Evolutionary conservation across 2,329 filamentous ascomycete genomes (phyloP).

Genomic region (Monosporascus ibericus): DNA sequence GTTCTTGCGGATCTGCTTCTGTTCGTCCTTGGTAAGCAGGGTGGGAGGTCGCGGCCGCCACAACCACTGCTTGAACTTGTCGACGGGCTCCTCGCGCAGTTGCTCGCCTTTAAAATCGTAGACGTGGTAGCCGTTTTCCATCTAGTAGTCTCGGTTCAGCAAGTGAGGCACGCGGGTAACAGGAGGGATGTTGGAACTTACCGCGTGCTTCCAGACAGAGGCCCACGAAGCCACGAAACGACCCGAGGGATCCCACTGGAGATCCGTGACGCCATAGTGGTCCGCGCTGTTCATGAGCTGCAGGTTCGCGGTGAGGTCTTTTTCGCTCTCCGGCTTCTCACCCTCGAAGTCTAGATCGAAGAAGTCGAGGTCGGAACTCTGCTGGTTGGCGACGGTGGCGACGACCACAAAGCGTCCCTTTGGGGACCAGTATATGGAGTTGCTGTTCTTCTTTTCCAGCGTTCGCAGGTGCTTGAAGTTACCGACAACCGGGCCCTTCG

Average conservation of each 20-base stretch:
- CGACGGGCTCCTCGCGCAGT: constrained; percentile 83
- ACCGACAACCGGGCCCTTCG: constrained; percentile 71
- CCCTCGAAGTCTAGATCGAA: constrained; percentile 98
- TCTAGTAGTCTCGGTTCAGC: constrained; percentile 45
- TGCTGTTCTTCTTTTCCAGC: constrained; percentile 98
- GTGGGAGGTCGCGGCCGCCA: constrained; percentile 90
- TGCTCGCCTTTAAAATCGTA: constrained; percentile 93
- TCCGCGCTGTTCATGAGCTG: constrained; percentile 91
- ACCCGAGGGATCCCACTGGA: constrained; percentile 96
- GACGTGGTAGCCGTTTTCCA: constrained; percentile 98
- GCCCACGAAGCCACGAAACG: constrained; percentile 92
- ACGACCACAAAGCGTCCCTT: constrained; percentile 92
- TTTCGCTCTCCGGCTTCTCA: constrained; percentile 87
- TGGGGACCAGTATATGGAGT: constrained; percentile 98
- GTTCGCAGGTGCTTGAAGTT: constrained; percentile 97
- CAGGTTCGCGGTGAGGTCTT: constrained; percentile 89
- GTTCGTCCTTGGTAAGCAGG: constrained; percentile 93
- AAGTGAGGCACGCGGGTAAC: neutral
- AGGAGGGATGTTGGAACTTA: constrained; percentile 43
- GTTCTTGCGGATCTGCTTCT: constrained; percentile 97
- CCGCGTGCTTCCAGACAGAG: constrained; percentile 90
- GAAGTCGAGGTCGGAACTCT: constrained; percentile 95
- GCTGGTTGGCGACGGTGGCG: constrained; percentile 85
- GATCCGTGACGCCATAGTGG: constrained; percentile 95
- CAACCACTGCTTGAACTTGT: constrained; percentile 96